Evolutionary conservation across 139 green algal genomes (phyloP), one percentile per base, ranked within the genome.

Genomic region (Micractinium sp.): DNA sequence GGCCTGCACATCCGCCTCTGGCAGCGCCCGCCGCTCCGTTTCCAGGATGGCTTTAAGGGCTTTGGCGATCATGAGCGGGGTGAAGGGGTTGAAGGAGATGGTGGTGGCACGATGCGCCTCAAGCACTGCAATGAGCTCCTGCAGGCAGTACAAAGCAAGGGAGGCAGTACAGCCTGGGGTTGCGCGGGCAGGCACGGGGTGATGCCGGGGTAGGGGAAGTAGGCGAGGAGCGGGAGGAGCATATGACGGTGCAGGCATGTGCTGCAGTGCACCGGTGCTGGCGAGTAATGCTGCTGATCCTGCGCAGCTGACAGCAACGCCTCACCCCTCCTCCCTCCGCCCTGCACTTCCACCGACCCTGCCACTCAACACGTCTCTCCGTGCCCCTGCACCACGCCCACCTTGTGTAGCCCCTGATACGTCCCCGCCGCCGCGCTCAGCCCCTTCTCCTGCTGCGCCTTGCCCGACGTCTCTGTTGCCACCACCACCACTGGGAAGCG

Each of bases 11-110:
- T 91, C 75, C 2, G 81, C 81, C 31, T 82, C 69, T 1, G 84
- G 23, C 47, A 94, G 85, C 41, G 60, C 39, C 27, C 87, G 41
- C 19, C 89, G 56, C 88, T 92, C 88, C 27, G 36, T 53, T 29
- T 87, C 85, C 33, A 88, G 69, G 20, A 95, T 69, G 25, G 66
- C 67, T 15, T 47, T 23, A 36, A 95, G 87, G 2, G 87, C 92
- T 60, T 94, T 91, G 76, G 85, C 80, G 7, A 67, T 84, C n/a
- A 85, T 87, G 22, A 61, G 41, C 9, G 84, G 76, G 12, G 91
- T 93, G 79, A 97, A 88, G 38, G 95, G 88, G 82, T 98, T 98
- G 91, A 97, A 96, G 71, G 69, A 69, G 22, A 98, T 94, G 60
- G 86, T 88, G 23, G 36, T 47, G 1, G 93, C 94, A 1, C 91